Evolutionary conservation across 495 filamentous ascomycete species (phyloP), one percentile per base, ranked within the genome.

Genomic region (Tuber aestivum): DNA sequence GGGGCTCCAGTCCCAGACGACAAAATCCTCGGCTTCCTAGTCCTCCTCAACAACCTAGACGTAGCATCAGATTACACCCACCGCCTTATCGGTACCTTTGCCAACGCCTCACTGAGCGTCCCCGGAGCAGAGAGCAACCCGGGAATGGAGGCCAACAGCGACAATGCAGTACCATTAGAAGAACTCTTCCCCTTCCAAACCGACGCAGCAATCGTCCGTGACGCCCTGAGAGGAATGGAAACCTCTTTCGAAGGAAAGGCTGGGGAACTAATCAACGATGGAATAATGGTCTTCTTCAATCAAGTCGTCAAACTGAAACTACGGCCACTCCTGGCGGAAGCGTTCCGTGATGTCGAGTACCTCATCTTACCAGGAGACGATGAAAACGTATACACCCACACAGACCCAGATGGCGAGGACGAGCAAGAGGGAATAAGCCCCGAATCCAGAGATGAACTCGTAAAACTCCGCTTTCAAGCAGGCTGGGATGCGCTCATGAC

Each of bases 11-110:
- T 94, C 1, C 91, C 93, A 0, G 95, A 98, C 82, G 89, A 93
- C 74, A 92, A 90, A 73, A 89, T 95, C 70, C 87, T 97, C 74
- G 84, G 90, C 6, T 98, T 98, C 84, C 89, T 97, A 14, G 90
- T 98, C 18, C 89, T 97, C 41, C 93, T 97, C 82, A 99, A 99
- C 86, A 97, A 95, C 82, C 89, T 99, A 38, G 95, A 98, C 83
- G 86, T 97, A 37, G 90, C 92, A 21, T 91, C 91, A 75, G 94
- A 97, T 81, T 99, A 99, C 84, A 87, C 94, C 72, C 88, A 89
- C 48, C 93, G 95, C 69, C 97, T 99, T 79, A 89, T 97, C 72
- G 32, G 23, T 18, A 45, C 75, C 37, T 82, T 77, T 41, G 69
- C 69, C n/a, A 45, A 35, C 1, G 65, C 42, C 73, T 70, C 73